Conservation (phyloP, 305 asterid genomes). For the Fraxinus sp. region DNA sequence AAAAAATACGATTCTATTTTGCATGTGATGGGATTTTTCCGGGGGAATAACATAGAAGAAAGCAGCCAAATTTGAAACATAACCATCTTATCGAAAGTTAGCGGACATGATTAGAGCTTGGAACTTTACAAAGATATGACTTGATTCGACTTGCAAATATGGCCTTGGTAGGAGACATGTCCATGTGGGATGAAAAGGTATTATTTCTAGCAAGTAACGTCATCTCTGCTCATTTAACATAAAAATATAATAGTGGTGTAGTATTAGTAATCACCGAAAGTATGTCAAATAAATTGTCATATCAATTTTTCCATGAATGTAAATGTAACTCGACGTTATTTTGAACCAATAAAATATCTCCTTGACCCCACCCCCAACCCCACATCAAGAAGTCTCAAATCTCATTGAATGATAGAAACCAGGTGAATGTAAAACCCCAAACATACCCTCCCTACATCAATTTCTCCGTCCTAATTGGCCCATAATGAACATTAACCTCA, state of each 20-base stretch:
- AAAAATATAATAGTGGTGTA: background rate
- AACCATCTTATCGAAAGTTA: background rate
- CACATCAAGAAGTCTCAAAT: constrained; percentile 19
- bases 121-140: background rate
- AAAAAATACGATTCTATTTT: background rate
- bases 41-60: background rate
- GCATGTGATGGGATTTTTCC: background rate
- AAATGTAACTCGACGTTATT: background rate
- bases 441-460: constrained; percentile 22
- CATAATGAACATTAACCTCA: constrained; percentile 54
- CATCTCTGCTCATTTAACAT: background rate
- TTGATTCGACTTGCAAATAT: background rate
- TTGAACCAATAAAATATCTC: constrained; percentile 29
- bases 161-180: constrained; percentile 5
- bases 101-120: background rate
- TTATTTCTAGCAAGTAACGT: background rate
- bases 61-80: background rate
- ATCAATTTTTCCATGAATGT: background rate
- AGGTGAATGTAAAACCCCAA: constrained; percentile 2
- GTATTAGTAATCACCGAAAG: background rate
- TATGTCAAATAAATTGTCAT: background rate
- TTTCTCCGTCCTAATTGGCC: constrained; percentile 19
- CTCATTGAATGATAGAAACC: constrained; percentile 32
- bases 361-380: background rate
- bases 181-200: background rate